Base-by-base conservation (phyloP, 1,284 basidiomycete species). In the Malassezia psittaci region DNA sequence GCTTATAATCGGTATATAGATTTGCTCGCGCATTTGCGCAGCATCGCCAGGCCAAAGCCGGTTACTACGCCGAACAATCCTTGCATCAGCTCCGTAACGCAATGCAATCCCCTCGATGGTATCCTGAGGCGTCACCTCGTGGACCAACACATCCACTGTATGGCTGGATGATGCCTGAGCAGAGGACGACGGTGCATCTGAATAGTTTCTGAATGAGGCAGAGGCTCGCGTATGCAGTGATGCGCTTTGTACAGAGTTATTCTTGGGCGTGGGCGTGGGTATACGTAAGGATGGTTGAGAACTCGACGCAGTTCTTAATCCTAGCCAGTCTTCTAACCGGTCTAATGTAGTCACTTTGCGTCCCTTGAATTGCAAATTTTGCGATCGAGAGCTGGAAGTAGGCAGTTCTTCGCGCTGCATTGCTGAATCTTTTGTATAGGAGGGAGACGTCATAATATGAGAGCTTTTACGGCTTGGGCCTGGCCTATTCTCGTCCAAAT, bases 31-130 rank as follows among this genome's bases (percentile, higher is more conserved):
- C 51, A 68, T 69, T 52, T 70, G 71, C 1, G 66, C 64, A 7
- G 62, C 62, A 51, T 74, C 71, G 34, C 69, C 68, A 5, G 68
- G 68, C 71, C 71, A 74, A 10, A 74, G 60, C 18, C 65, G 62
- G 54, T 74, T 74, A 19, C 65, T 64, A 29, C 66, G 64, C 32
- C 69, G 63, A 12, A 74, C 52, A 13, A 62, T 54, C 29, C 62
- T 57, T 10, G 63, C 66, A 42, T 74, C 69, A n/a, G 67, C 62
- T 8, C 68, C 68, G 45, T 74, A 74, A n/a, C 63, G 60, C 10
- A 74, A 58, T 5, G 71, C 65, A 34, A 74, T 46, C 12, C 65
- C 61, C 3, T 62, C 51, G 1, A 74, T 59, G 2, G 69, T 69
- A 36, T 74, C 71, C 15, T 56, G 57, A 2, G 68, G 59, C 3